Conservation (phyloP, 495 filamentous ascomycete genomes). For the Cudoniella acicularis region DNA sequence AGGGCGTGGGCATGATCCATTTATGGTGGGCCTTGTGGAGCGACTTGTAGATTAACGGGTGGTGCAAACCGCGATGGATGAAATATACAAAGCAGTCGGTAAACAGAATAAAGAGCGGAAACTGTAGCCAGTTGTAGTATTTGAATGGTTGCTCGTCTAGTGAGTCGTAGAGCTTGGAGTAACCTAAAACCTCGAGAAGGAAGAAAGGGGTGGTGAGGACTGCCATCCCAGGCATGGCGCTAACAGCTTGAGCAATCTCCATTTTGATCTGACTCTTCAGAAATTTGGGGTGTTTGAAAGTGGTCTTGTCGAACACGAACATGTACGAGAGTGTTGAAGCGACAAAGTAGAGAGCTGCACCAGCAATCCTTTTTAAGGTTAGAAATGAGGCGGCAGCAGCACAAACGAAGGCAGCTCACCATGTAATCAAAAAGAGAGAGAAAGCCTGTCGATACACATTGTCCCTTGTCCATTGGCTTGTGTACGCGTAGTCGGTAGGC, state of each 20-base stretch:
- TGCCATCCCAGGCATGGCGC: slow-evolving; percentile 77
- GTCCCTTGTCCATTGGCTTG: slow-evolving; percentile 75
- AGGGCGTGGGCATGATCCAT: slow-evolving; percentile 99
- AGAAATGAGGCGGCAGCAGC: background rate
- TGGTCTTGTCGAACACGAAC: slow-evolving; percentile 92
- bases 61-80: slow-evolving; percentile 89
- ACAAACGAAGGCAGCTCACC: slow-evolving; percentile 50
- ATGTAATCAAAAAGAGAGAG: slow-evolving; percentile 79
- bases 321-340: slow-evolving; percentile 80
- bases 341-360: slow-evolving; percentile 77
- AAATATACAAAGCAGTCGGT: slow-evolving; percentile 94
- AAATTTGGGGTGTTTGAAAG: slow-evolving; percentile 88
- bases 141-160: slow-evolving; percentile 65
- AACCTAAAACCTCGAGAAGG: slow-evolving; percentile 77
- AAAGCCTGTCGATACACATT: slow-evolving; percentile 74
- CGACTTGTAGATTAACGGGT: slow-evolving; percentile 75
- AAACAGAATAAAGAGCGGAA: slow-evolving; percentile 88
- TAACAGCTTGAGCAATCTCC: slow-evolving; percentile 78
- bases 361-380: slow-evolving; percentile 66
- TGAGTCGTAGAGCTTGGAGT: slow-evolving; percentile 81
- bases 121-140: slow-evolving; percentile 80
- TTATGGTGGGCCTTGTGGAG: slow-evolving; percentile 98
- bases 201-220: slow-evolving; percentile 80
- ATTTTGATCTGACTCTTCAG: slow-evolving; percentile 88
- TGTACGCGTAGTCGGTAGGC: slow-evolving; percentile 74